Evolutionary conservation across 371 early-diverging fungal species (phyloP).

Genomic region (Lichtheimia ornata): DNA sequence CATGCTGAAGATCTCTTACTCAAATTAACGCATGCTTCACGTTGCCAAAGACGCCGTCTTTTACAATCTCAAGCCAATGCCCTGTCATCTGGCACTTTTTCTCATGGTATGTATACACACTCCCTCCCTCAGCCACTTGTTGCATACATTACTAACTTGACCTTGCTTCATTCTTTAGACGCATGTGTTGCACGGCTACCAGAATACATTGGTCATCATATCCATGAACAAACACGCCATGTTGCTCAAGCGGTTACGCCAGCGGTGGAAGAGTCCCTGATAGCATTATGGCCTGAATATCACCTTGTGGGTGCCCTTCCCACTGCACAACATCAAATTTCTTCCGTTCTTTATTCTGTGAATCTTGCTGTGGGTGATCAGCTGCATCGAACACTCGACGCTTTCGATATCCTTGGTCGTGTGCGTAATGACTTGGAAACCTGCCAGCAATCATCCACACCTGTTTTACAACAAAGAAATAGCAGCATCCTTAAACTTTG

Average conservation of each 20-base stretch:
- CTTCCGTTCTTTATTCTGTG: constrained; percentile 11
- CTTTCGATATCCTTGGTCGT: constrained; percentile 12
- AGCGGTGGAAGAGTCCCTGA: constrained; percentile 10
- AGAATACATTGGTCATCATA: constrained; percentile 20
- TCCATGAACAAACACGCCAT: constrained; percentile 14
- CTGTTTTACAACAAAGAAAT: neutral
- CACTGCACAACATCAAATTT: constrained; percentile 11
- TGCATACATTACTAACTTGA: too few relatives aligned
- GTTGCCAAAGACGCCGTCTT: constrained; percentile 1
- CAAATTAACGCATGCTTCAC: constrained; percentile 27
- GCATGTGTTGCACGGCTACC: constrained; percentile 18
- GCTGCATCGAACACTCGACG: constrained; percentile 6
- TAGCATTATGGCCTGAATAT: constrained; percentile 15
- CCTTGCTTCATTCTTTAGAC: constrained; percentile 8
- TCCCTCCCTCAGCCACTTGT: too few relatives aligned
- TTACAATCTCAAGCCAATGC: constrained; percentile 14
- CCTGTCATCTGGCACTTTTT: neutral
- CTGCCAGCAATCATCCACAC: constrained; percentile 4
- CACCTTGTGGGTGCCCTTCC: constrained; percentile 1
- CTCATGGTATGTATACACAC: constrained; percentile 10
- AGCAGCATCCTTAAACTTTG: neutral
- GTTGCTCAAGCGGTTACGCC: constrained; percentile 11
- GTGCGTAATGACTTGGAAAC: constrained; percentile 8
- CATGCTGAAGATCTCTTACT: constrained; percentile 36
- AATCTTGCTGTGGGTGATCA: constrained; percentile 16